phyloP scores from a whole-genome alignment of 306 rosid species.

The Prunus campanulata region DNA sequence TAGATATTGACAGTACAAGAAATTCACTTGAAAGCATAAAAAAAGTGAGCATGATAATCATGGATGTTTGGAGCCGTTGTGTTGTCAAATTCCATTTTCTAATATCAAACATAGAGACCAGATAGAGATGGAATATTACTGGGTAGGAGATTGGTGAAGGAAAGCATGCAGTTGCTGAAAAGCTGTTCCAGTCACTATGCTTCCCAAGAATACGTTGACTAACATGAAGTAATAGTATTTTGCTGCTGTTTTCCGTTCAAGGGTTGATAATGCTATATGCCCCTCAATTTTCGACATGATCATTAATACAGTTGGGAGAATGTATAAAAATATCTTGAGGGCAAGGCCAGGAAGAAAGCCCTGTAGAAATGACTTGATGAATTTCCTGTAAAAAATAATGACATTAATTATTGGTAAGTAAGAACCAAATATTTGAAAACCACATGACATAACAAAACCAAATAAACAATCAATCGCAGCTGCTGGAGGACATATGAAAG shows the following conservation, averaged over 20 bases:
- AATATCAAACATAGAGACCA: neutral
- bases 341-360: constrained; percentile 99
- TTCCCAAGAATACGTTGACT: constrained; percentile 96
- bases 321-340: constrained; percentile 82
- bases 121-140: constrained; percentile 47
- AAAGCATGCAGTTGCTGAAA: constrained; percentile 86
- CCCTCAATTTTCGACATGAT: constrained; percentile 97
- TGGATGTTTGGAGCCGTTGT: no score
- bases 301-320: constrained; percentile 89
- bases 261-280: constrained; percentile 67
- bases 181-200: constrained; percentile 93
- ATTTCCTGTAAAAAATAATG: constrained; percentile 51
- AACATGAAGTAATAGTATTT: constrained; percentile 93
- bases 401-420: neutral
- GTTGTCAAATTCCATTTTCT: no score
- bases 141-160: constrained; percentile 88
- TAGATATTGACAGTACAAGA: no score
- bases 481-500: neutral
- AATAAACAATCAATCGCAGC: neutral
- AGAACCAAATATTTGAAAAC: neutral
- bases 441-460: neutral
- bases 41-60: no score
- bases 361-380: constrained; percentile 95
- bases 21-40: no score
- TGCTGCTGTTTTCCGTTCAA: constrained; percentile 77